These are phyloP conservation scores for Silene conica DNA, from an alignment of 148 eudicot species.

Conservation along the genomic window DNA sequence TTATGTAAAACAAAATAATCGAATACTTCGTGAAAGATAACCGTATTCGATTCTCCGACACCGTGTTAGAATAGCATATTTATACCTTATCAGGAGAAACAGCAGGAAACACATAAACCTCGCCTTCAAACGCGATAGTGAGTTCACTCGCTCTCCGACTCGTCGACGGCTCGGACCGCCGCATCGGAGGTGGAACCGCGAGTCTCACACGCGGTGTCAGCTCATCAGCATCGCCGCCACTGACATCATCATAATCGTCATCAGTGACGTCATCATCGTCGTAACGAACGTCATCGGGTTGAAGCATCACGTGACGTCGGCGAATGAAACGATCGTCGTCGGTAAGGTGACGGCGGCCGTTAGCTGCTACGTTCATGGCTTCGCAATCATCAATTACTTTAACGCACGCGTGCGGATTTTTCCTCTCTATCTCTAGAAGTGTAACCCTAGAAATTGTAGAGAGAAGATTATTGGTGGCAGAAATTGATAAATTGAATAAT, in stretches of 20 bases:
- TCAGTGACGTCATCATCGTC: conserved; percentile 19
- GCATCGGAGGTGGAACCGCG: conserved; percentile 7
- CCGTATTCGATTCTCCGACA: not conserved
- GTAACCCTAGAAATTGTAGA: conserved; percentile 13
- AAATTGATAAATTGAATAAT: conserved; percentile 17
- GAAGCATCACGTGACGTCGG: conserved; percentile 10
- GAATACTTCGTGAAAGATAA: too few relatives aligned
- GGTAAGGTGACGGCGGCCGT: not conserved
- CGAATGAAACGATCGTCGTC: conserved; percentile 3
- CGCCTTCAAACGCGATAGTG: conserved; percentile 53
- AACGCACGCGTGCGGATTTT: not conserved
- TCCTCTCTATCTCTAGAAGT: not conserved
- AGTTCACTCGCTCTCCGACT: conserved; percentile 41
- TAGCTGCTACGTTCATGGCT: conserved; percentile 19
- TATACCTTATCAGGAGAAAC: conserved; percentile 70
- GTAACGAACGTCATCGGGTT: conserved; percentile 25
- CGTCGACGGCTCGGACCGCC: not conserved
- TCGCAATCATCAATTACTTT: not conserved
- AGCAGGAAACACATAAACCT: conserved; percentile 53
- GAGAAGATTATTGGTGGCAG: not conserved
- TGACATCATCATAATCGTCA: conserved; percentile 5
- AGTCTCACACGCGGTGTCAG: conserved; percentile 12
- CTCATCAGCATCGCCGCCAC: conserved; percentile 5
- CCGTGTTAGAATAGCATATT: not conserved
- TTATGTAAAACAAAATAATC: too few relatives aligned